phyloP scores from a whole-genome alignment of 192 early-diverging fungal species.

The Entomortierella chlamydospora region DNA sequence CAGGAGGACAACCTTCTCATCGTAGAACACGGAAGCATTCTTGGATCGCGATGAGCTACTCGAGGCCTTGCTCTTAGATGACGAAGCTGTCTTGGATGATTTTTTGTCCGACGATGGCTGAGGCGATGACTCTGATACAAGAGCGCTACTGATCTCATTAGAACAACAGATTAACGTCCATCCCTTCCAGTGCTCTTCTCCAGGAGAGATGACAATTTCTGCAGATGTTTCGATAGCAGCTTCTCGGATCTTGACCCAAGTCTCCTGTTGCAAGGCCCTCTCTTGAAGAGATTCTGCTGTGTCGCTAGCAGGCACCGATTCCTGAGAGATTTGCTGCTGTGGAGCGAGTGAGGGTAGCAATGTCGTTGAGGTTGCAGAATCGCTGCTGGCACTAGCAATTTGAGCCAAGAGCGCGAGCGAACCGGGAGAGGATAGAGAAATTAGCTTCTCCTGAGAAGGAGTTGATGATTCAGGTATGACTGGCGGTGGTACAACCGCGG shows the following conservation, averaged over 20 bases:
- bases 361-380: neutral
- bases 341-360: conserved; percentile 21
- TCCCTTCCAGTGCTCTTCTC: conserved; percentile 68
- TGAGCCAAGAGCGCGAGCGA: too few relatives aligned
- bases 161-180: conserved; percentile 72
- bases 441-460: neutral
- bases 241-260: conserved; percentile 52
- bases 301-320: neutral
- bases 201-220: conserved; percentile 71
- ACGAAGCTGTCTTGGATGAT: neutral
- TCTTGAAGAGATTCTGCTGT: conserved; percentile 26
- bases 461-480: conserved; percentile 15
- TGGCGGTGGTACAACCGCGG: conserved; percentile 31
- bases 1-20: conserved; percentile 75
- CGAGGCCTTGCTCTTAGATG: neutral
- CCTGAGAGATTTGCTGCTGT: too few relatives aligned
- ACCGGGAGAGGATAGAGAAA: neutral
- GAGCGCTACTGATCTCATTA: conserved; percentile 59
- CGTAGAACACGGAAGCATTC: conserved; percentile 40
- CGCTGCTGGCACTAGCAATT: neutral
- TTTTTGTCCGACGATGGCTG: neutral
- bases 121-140: conserved; percentile 28
- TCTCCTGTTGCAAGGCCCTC: conserved; percentile 57
- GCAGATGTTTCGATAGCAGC: conserved; percentile 46
- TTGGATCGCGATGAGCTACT: conserved; percentile 12